Percentiles rank a stretch among this genome's conserved stretches.
Conservation (phyloP, 2,329 filamentous ascomycete species). For the Cadophora malorum region DNA sequence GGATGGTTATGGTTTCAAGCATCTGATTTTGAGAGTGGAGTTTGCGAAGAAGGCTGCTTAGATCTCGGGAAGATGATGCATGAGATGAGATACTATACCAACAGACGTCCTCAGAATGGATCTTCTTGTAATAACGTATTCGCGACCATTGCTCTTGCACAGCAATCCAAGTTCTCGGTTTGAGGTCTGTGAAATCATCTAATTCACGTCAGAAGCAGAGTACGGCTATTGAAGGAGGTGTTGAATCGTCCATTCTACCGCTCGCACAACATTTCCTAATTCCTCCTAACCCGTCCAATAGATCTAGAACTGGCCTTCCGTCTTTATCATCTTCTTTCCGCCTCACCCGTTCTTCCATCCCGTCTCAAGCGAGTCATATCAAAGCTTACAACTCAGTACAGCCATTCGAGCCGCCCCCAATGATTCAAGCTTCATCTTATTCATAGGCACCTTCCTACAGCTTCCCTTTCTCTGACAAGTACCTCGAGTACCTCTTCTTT, state of each 20-base stretch:
- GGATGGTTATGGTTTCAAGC: constrained; percentile 92
- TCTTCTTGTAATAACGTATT: constrained; percentile 27
- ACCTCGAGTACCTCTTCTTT: neutral
- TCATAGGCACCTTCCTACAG: neutral
- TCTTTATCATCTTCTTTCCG: neutral
- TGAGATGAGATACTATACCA: constrained; percentile 21
- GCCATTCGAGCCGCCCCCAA: neutral
- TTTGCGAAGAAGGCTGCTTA: constrained; percentile 76
- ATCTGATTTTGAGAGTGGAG: constrained; percentile 85
- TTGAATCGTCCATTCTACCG: neutral
- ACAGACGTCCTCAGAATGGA: constrained; percentile 17
- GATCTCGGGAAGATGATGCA: constrained; percentile 10
- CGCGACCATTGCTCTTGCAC: constrained; percentile 6
- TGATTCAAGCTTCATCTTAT: neutral
- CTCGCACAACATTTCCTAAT: neutral
- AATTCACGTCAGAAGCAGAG: neutral
- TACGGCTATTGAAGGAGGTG: neutral
- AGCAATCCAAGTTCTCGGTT: neutral
- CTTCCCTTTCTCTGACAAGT: neutral
- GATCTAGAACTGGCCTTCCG: constrained; percentile 4
- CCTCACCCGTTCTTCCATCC: neutral
- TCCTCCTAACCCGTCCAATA: neutral
- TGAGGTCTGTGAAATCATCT: neutral
- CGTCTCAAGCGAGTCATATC: neutral
- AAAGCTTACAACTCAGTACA: neutral